Evolutionary conservation across 148 eudicot species (phyloP), one percentile per base, ranked within the genome.

Genomic region (Silene uniflora): DNA sequence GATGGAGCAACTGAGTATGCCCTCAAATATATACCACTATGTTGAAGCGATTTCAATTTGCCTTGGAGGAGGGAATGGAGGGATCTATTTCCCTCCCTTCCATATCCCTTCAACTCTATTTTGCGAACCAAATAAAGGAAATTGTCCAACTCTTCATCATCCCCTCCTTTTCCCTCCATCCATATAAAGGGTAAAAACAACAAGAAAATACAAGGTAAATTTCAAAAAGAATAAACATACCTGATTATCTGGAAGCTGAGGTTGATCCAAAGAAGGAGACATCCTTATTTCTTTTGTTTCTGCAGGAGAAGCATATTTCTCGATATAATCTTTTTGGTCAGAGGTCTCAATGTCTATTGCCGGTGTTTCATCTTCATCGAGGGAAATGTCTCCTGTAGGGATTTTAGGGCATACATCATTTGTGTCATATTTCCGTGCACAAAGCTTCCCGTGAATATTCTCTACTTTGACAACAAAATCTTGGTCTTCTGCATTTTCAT

Each of bases 321-420:
- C 59, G 11, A 55, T 44, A 74, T 32, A 19, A 73, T 70, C 68
- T 64, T 81, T 74, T 70, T 80, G 61, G 62, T 55, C 64, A 10
- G 77, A 69, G 72, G 44, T 74, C 73, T 80, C 79, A 62, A 75
- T 64, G 24, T 84, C 77, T 62, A 75, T 76, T 72, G 64, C 74
- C 52, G 81, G 81, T 79, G 66, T 44, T 82, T 87, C 91, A 74
- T 81, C 79, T 82, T 87, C 91, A 71, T 78, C 77, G 69, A 32
- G 80, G 70, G 69, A 77, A 54, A 69, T 69, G 60, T 55, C 83
- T 59, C 74, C 79, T 14, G 62, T 25, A 25, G 85, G 80, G 68
- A 74, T 74, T 42, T 66, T 77, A 74, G 86, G 72, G 72, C 73
- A 79, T 73, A 79, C 86, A 79, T 39, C 75, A 18, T 81, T 79